Evolutionary conservation across 495 filamentous ascomycete genomes (phyloP).

Genomic region (Pyronema domesticum): DNA sequence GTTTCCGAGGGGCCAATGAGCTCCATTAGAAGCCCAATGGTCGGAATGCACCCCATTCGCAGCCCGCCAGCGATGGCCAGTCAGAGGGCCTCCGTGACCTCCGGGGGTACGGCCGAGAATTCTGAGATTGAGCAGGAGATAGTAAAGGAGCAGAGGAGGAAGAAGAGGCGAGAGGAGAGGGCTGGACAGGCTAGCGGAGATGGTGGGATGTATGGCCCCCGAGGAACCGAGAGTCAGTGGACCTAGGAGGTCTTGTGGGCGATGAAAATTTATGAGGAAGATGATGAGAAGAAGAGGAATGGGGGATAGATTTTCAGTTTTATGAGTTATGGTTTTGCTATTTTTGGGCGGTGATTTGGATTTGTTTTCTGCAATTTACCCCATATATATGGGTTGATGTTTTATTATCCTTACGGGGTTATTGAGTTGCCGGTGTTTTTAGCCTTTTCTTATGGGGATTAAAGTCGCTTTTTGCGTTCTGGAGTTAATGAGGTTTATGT

Average conservation of each 20-base stretch:
- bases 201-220: background rate
- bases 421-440: too few species aligned
- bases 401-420: too few species aligned
- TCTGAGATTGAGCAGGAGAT: constrained; percentile 21
- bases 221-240: background rate
- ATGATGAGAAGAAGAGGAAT: too few species aligned
- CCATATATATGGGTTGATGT: too few species aligned
- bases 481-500: too few species aligned
- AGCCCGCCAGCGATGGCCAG: constrained; percentile 6
- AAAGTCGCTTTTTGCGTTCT: too few species aligned
- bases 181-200: background rate
- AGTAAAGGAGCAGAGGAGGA: constrained; percentile 20
- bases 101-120: constrained; percentile 14
- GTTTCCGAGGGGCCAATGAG: constrained; percentile 1
- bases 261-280: too few species aligned
- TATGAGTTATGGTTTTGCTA: too few species aligned
- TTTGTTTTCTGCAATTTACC: too few species aligned
- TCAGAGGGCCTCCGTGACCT: constrained; percentile 19
- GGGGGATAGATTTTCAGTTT: too few species aligned
- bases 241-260: background rate
- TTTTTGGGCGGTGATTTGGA: too few species aligned
- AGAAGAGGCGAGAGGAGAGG: constrained; percentile 21
- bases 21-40: background rate
- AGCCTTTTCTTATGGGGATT: too few species aligned
- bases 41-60: constrained; percentile 1